These are phyloP conservation scores for Spatholobus suberectus DNA, from an alignment of 306 rosid species.

Conservation along the genomic window DNA sequence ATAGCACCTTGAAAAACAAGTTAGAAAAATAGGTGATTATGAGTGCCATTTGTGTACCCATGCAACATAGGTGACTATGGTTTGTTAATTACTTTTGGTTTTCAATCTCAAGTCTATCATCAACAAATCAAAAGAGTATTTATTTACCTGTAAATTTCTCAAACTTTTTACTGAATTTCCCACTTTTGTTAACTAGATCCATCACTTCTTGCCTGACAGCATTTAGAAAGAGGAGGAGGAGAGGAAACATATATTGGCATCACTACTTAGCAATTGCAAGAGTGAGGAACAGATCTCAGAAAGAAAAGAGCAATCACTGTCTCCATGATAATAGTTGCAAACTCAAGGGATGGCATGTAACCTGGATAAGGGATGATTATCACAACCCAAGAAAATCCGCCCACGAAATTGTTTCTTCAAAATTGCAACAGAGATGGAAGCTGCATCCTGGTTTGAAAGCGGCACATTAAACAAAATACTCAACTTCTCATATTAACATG, in stretches of 20 bases:
- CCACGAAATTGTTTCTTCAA: slow-evolving; percentile 71
- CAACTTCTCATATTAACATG: slow-evolving; percentile 19
- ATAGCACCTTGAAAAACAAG: not conserved
- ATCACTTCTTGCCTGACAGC: slow-evolving; percentile 90
- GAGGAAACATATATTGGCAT: not conserved
- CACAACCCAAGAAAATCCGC: slow-evolving; percentile 85
- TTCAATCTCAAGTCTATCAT: not conserved
- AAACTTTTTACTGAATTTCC: slow-evolving; percentile 75
- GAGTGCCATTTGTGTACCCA: not conserved
- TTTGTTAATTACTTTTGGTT: not conserved
- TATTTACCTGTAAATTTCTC: slow-evolving; percentile 78
- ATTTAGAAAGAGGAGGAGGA: slow-evolving; percentile 25
- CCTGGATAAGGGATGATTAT: slow-evolving; percentile 97
- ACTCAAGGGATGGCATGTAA: slow-evolving; percentile 27
- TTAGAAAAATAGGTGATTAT: not conserved
- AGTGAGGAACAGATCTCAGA: not conserved
- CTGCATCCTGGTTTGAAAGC: slow-evolving; percentile 78
- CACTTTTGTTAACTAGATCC: slow-evolving; percentile 83
- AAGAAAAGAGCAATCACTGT: not conserved
- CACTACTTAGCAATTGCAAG: not conserved
- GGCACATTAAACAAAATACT: not conserved
- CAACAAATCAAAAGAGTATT: slow-evolving; percentile 1
- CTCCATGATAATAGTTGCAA: not conserved
- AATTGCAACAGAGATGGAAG: slow-evolving; percentile 79
- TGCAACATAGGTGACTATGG: not conserved